Conservation (phyloP, 2,329 filamentous ascomycete species). For the Coccinonectria pachysandricola region DNA sequence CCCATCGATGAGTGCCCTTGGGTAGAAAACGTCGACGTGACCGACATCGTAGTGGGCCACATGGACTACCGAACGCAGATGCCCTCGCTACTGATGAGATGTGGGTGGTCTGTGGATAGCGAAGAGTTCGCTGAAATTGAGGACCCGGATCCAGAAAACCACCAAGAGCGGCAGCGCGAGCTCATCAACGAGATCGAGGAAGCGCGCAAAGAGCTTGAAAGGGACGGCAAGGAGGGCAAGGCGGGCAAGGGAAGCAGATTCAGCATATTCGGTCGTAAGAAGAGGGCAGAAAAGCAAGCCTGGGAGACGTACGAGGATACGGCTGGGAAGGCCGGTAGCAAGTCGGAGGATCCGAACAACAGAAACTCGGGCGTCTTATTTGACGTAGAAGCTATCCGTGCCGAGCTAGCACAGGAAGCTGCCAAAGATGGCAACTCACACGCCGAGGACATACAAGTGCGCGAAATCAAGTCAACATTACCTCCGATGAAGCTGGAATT, state of each 20-base stretch:
- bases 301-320: slow-evolving; percentile 90
- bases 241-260: slow-evolving; percentile 51
- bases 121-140: slow-evolving; percentile 96
- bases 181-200: slow-evolving; percentile 96
- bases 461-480: slow-evolving; percentile 77
- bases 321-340: slow-evolving; percentile 26
- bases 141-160: slow-evolving; percentile 91
- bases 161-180: slow-evolving; percentile 76
- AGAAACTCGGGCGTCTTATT: slow-evolving; percentile 66
- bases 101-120: slow-evolving; percentile 83
- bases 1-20: slow-evolving; percentile 66
- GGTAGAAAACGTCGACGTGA: slow-evolving; percentile 83
- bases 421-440: slow-evolving; percentile 43
- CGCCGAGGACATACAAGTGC: slow-evolving; percentile 47
- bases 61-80: slow-evolving; percentile 95
- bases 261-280: slow-evolving; percentile 73
- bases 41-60: slow-evolving; percentile 75
- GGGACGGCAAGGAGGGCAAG: slow-evolving; percentile 63
- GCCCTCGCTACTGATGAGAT: slow-evolving; percentile 75
- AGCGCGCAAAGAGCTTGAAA: slow-evolving; percentile 76
- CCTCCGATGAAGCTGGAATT: slow-evolving; percentile 79
- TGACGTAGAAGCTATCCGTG: slow-evolving; percentile 87
- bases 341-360: slow-evolving; percentile 24
- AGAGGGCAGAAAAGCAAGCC: slow-evolving; percentile 69
- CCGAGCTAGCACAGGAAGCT: slow-evolving; percentile 64